Conservation (phyloP, 495 filamentous ascomycete genomes). For the Annulohypoxylon nitens region DNA sequence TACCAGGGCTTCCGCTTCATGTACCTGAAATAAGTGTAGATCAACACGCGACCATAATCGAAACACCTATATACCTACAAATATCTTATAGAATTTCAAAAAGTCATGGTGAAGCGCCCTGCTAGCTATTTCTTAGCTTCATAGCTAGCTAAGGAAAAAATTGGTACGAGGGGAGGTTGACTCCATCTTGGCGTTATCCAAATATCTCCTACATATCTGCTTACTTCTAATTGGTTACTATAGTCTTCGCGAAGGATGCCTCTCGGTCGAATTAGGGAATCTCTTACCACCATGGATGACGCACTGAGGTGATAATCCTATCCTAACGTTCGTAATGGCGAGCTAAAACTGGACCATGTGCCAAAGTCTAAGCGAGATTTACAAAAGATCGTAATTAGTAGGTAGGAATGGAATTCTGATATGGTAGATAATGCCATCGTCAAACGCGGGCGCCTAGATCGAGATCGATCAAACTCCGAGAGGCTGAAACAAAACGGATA, state of each 20-base stretch:
- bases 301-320: neutral
- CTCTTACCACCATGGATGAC: neutral
- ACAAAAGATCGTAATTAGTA: neutral
- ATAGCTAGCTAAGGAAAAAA: neutral
- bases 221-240: neutral
- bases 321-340: neutral
- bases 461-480: neutral
- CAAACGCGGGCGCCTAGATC: neutral
- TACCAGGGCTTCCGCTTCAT: neutral
- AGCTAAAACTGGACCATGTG: neutral
- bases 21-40: neutral
- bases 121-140: neutral
- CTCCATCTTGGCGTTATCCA: neutral
- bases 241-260: neutral
- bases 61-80: neutral
- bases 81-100: neutral
- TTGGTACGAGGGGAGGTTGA: neutral
- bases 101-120: neutral
- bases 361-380: neutral
- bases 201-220: neutral
- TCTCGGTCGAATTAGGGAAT: neutral
- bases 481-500: neutral
- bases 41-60: neutral
- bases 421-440: neutral
- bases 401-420: neutral